phyloP scores from a whole-genome alignment of 2,329 filamentous ascomycete genomes.

The Fusarium brachygibbosum region DNA sequence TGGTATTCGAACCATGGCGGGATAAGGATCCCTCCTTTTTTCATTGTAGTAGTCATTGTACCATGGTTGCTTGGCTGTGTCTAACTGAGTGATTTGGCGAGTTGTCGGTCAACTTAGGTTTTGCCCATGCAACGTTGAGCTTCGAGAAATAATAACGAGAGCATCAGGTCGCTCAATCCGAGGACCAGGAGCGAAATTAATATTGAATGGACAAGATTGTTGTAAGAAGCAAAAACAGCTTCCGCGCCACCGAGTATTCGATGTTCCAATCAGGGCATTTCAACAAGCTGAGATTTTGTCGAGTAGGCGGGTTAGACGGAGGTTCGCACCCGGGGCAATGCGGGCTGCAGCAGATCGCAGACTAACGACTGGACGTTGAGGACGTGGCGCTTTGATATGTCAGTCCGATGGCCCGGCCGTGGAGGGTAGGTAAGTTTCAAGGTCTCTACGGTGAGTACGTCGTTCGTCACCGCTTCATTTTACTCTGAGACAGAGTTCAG shows the following conservation, averaged over 20 bases:
- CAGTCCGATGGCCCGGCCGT: slow-evolving; percentile 18
- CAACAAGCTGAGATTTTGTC: slow-evolving; percentile 15
- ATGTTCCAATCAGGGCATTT: slow-evolving; percentile 27
- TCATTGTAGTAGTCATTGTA: slow-evolving; percentile 48
- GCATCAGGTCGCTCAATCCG: neutral
- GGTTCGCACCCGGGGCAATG: slow-evolving; percentile 10
- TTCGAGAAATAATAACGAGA: neutral
- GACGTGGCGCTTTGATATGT: slow-evolving; percentile 34
- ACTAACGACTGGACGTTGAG: slow-evolving; percentile 32
- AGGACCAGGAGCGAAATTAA: neutral
- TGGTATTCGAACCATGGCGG: slow-evolving; percentile 45
- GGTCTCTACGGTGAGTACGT: neutral
- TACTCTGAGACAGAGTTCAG: slow-evolving; percentile 11
- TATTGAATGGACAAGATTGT: slow-evolving; percentile 6
- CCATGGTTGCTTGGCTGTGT: slow-evolving; percentile 32
- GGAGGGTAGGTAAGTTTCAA: slow-evolving; percentile 24
- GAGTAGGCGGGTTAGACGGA: slow-evolving; percentile 32
- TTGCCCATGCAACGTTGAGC: neutral
- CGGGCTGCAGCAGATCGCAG: slow-evolving; percentile 27
- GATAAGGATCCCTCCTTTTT: slow-evolving; percentile 38
- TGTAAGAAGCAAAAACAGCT: slow-evolving; percentile 30
- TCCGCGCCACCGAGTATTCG: slow-evolving; percentile 14
- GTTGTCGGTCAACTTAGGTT: neutral
- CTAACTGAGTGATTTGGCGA: neutral
- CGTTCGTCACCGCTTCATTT: slow-evolving; percentile 15